Evolutionary conservation across 1,284 basidiomycete genomes (phyloP).

Genomic region (Moesziomyces sp.): DNA sequence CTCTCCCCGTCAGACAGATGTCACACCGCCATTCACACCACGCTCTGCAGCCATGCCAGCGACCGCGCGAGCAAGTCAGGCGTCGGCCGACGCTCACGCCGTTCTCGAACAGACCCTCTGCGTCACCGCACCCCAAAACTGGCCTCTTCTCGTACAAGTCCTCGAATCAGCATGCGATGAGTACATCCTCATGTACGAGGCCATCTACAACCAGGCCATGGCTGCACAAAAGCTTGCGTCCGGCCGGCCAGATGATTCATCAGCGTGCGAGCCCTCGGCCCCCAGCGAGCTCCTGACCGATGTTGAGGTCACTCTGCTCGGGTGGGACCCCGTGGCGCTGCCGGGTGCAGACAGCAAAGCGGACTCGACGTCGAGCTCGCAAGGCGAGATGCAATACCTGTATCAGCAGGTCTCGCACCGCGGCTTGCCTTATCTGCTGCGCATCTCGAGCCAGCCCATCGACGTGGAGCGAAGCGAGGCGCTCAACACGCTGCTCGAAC

Average conservation of each 20-base stretch:
- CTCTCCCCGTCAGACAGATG: neutral
- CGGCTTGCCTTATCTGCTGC: slow-evolving; percentile 47
- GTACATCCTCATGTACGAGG: slow-evolving; percentile 37
- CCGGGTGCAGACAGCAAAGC: neutral
- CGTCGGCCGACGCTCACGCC: slow-evolving; percentile 15
- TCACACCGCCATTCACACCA: neutral
- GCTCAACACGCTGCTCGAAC: slow-evolving; percentile 22
- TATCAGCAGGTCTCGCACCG: slow-evolving; percentile 43
- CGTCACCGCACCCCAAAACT: slow-evolving; percentile 43
- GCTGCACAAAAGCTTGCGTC: slow-evolving; percentile 13
- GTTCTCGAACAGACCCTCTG: slow-evolving; percentile 27
- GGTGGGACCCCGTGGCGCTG: slow-evolving; percentile 27
- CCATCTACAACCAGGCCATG: slow-evolving; percentile 23
- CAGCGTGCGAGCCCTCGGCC: neutral
- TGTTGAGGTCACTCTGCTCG: slow-evolving; percentile 31
- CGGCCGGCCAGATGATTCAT: neutral
- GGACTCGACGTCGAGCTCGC: neutral
- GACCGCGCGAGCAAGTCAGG: neutral
- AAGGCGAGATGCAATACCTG: slow-evolving; percentile 7
- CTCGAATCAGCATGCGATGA: slow-evolving; percentile 29
- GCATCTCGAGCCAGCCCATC: slow-evolving; percentile 20
- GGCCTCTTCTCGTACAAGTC: slow-evolving; percentile 35
- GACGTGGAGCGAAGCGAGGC: slow-evolving; percentile 34
- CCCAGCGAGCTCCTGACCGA: slow-evolving; percentile 26
- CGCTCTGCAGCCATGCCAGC: neutral